A percentile compares a stretch with the other conserved stretches of the same genome.
These are phyloP conservation scores for Plantago rigida DNA, from an alignment of 305 asterid genomes.

Conservation along the genomic window DNA sequence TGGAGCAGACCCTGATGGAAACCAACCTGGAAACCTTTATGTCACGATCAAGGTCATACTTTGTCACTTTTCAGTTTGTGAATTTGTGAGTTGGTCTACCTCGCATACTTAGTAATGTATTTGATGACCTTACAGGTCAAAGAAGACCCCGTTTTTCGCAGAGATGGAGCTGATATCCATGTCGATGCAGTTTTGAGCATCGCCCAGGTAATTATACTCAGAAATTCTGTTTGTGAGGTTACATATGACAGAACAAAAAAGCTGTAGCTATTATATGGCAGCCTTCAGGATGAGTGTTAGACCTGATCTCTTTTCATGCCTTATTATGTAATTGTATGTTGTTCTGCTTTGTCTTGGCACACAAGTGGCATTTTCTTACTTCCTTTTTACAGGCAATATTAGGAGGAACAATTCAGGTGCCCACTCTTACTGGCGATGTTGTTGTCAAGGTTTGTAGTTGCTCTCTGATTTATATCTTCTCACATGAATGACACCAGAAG, in stretches of 20 bases:
- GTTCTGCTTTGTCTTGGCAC: background rate
- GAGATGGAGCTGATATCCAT: slow-evolving; percentile 89
- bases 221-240: slow-evolving; percentile 16
- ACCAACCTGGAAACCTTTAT: slow-evolving; percentile 76
- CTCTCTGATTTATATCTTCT: background rate
- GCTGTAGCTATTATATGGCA: background rate
- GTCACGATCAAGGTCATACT: slow-evolving; percentile 60
- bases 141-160: slow-evolving; percentile 92
- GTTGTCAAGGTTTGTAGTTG: slow-evolving; percentile 70
- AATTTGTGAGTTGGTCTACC: background rate
- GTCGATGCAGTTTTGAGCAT: slow-evolving; percentile 79
- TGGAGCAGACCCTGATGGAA: slow-evolving; percentile 98
- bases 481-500: too few species aligned
- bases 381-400: slow-evolving; percentile 70
- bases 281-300: background rate
- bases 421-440: slow-evolving; percentile 91
- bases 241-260: background rate
- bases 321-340: background rate
- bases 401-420: slow-evolving; percentile 95
- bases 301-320: slow-evolving; percentile 5
- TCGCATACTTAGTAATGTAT: slow-evolving; percentile 19
- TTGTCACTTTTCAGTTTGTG: slow-evolving; percentile 2
- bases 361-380: slow-evolving; percentile 3
- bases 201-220: slow-evolving; percentile 58
- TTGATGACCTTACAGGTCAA: slow-evolving; percentile 52